Conservation (phyloP, 2,329 filamentous ascomycete genomes). For the Alternaria infectoria region DNA sequence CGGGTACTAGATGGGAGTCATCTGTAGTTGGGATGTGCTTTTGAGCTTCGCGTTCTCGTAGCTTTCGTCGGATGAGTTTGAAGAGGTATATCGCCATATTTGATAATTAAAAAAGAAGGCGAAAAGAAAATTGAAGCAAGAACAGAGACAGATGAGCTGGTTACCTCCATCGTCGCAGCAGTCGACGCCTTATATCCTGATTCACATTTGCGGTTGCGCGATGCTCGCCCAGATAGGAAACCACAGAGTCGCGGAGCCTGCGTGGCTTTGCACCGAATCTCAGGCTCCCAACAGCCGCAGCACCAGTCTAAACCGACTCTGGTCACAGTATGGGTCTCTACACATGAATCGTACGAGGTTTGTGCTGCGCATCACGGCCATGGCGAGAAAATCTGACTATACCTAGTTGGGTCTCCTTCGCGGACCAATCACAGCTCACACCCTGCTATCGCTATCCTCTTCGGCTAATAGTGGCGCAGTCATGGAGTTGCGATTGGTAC, state of each 20-base stretch:
- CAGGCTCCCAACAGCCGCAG: not conserved
- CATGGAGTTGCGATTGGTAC: constrained; percentile 10
- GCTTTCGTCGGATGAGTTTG: constrained; percentile 34
- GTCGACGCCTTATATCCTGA: constrained; percentile 11
- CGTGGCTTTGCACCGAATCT: constrained; percentile 3
- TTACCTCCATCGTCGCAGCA: not conserved
- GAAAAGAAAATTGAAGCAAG: not conserved
- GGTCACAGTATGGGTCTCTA: not conserved
- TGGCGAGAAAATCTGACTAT: not conserved
- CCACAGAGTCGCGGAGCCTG: not conserved
- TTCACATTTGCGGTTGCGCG: not conserved
- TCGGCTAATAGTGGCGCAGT: not conserved
- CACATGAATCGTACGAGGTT: not conserved
- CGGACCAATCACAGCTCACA: constrained; percentile 26
- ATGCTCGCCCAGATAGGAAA: constrained; percentile 9
- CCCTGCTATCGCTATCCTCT: not conserved
- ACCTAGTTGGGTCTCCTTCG: constrained; percentile 18
- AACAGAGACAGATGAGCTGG: not conserved
- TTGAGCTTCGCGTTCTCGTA: constrained; percentile 26
- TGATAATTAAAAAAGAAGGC: not conserved
- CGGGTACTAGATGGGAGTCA: constrained; percentile 31
- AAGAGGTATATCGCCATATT: constrained; percentile 36
- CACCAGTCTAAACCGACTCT: not conserved
- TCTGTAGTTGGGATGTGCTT: constrained; percentile 30
- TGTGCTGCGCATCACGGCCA: not conserved